Conservation (phyloP, 2,329 filamentous ascomycete species). For the Aspergillus arachidicola region DNA sequence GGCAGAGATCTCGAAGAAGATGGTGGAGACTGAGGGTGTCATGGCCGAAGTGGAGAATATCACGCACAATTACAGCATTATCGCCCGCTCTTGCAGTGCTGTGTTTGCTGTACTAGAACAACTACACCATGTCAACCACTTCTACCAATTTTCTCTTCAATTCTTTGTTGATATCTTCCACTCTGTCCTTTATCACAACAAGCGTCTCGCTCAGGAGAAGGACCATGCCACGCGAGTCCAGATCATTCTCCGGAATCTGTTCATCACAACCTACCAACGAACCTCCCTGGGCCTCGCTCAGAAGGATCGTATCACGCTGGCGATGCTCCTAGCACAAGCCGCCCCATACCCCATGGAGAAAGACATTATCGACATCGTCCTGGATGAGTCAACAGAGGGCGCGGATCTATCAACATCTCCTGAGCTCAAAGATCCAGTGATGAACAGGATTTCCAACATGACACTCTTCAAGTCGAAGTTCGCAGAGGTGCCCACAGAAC, state of each 20-base stretch:
- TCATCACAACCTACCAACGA: constrained; percentile 86
- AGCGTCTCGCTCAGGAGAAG: constrained; percentile 68
- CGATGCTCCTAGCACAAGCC: constrained; percentile 91
- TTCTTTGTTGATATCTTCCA: constrained; percentile 99
- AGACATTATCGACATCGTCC: constrained; percentile 78
- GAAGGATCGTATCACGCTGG: constrained; percentile 90
- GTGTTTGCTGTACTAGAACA: constrained; percentile 97
- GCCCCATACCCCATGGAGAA: constrained; percentile 97
- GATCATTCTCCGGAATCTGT: constrained; percentile 87
- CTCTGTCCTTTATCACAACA: constrained; percentile 80
- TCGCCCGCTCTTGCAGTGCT: constrained; percentile 92
- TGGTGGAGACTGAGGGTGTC: constrained; percentile 93
- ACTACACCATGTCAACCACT: constrained; percentile 96
- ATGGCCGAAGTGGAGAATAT: constrained; percentile 98
- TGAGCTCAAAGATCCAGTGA: constrained; percentile 66
- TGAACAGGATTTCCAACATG: constrained; percentile 69
- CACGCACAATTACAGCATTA: constrained; percentile 89
- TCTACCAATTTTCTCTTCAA: constrained; percentile 98
- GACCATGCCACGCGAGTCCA: constrained; percentile 81
- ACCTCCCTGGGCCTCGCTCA: constrained; percentile 93
- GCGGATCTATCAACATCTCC: constrained; percentile 74
- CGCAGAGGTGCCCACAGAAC: constrained; percentile 60
- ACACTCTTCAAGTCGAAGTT: constrained; percentile 73
- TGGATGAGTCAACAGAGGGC: constrained; percentile 76
- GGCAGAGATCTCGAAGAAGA: constrained; percentile 93